Evolutionary conservation across 345 rosid genomes (phyloP), one percentile per base, ranked within the genome.

Genomic region (Populus euphratica): DNA sequence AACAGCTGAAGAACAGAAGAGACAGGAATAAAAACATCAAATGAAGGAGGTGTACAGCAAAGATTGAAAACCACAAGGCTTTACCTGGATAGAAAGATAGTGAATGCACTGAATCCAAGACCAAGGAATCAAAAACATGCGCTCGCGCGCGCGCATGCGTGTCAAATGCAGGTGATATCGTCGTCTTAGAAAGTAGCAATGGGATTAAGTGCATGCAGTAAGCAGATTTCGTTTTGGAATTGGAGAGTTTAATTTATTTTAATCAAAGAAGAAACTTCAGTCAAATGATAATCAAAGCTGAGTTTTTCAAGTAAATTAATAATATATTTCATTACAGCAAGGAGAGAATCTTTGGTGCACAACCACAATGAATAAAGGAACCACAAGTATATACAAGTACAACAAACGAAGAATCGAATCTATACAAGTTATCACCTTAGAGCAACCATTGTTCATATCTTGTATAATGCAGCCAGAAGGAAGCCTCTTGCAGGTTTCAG

Each of bases 391-490:
- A 33, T 33, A 33, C 5, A 38, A 2, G 1, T 16, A 18, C 9
- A 54, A 70, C n/a, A 35, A 69, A 38, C 11, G 64, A 68, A 54
- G 50, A 33, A 33, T 31, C 3, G 29, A 54, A 31, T 39, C 20
- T 2, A 6, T 12, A 6, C 20, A 18, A 50, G 59, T 36, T 21
- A 62, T 84, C 88, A 92, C 98, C 96, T 90, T 90, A 81, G 84
- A 88, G 83, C 78, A 90, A 63, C 89, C 91, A 78, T 84, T 86
- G 50, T 83, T 88, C 84, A 91, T 81, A 79, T 90, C 94, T 83
- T 90, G 91, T 63, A 94, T 56, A 27, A 94, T 76, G 70, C 92
- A 91, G 43, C 98, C 97, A 49, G 96, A 94, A 21, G 96, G 97
- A 76, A 88, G 87, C 83, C 85, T 90, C 85, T 86, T 82, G 73